phyloP scores from a whole-genome alignment of 257 asterid species.

The Salvia splendens region DNA sequence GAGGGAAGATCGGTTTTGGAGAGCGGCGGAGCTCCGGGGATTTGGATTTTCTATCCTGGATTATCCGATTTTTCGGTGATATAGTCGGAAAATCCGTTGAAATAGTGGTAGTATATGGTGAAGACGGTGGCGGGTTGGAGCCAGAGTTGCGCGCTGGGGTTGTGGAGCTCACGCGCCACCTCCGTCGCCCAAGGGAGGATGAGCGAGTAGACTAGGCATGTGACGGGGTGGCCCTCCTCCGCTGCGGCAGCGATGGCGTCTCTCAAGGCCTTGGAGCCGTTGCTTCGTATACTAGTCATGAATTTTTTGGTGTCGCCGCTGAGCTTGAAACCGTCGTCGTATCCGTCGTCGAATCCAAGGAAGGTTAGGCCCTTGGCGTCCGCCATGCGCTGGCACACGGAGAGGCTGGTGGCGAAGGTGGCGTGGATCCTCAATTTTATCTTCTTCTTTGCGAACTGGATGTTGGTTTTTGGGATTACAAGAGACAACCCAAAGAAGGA shows the following conservation, averaged over 20 bases:
- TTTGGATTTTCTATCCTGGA: conserved; percentile 26
- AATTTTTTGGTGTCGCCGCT: conserved; percentile 24
- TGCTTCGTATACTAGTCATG: conserved; percentile 30
- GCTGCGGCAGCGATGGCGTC: conserved; percentile 29
- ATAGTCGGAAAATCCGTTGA: conserved; percentile 47
- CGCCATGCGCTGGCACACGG: conserved; percentile 43
- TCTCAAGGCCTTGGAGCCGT: conserved; percentile 40
- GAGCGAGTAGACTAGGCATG: conserved; percentile 50
- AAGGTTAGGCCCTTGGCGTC: conserved; percentile 36
- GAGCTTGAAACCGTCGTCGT: conserved; percentile 26
- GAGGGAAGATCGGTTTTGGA: conserved; percentile 53
- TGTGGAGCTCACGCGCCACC: conserved; percentile 51
- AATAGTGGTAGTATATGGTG: conserved; percentile 50
- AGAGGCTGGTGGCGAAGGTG: conserved; percentile 34
- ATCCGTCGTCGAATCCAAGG: conserved; percentile 56
- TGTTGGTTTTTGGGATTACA: too few relatives aligned
- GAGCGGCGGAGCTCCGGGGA: conserved; percentile 53
- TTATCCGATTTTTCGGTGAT: conserved; percentile 12
- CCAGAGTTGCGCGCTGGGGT: conserved; percentile 61
- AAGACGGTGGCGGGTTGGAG: conserved; percentile 67
- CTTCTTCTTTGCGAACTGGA: conserved; percentile 50
- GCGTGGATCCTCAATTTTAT: too few relatives aligned
- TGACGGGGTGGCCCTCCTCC: conserved; percentile 45
- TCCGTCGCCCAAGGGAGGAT: conserved; percentile 57
- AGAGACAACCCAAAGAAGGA: too few relatives aligned